Base-by-base conservation (phyloP, 495 filamentous ascomycete genomes). In the Penicillium ochrochloron region DNA sequence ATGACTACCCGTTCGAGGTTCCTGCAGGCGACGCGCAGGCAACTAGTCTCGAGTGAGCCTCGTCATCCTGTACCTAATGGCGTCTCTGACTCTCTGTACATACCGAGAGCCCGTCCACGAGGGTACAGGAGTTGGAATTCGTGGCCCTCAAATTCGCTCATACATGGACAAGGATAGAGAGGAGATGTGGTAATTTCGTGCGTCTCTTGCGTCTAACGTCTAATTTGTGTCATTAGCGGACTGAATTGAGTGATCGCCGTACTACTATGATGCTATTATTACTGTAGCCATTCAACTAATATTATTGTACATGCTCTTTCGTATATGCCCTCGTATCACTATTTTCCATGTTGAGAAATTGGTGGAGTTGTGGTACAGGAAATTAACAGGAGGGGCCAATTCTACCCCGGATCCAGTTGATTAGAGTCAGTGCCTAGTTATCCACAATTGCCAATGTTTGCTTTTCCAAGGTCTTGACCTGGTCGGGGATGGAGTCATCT, bases 1-100 rank as follows among this genome's bases (percentile, higher is more conserved):
- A 64, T 57, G 53, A 46, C 67, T 72, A 50, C 70, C 70, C 53
- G 27, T 71, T 73, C 61, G 63, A 69, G 70, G 68, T 64, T 61
- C 70, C 70, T 73, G 70, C 70, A 73, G 65, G 33, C 33, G 53
- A 56, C 53, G 53, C 33, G 31, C 53, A 39, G 53, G 15, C 53
- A 35, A 39, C 53, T 56, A 56, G 53, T 25, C 34, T 21, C 19
- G 12, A 48, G 44, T 23, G 44, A 48, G 44, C 44, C 44, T 48
- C 44, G 44, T 48, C 44, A 48, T 48, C n/a, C 44, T 48, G 21
- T 12, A 48, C 44, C 42, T 44, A 44, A 15, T 19, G 42, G 17
- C 15, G 39, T 42, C 5, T 14, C 5, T 35, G 10, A n/a, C 7
- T 1, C 10, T 7, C 37, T 17, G 37, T 41, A 17, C 37, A 41